A percentile compares a stretch with the other conserved stretches of the same genome.
Evolutionary conservation across 139 green algal species (phyloP).

Genomic region (Closterium sp.): DNA sequence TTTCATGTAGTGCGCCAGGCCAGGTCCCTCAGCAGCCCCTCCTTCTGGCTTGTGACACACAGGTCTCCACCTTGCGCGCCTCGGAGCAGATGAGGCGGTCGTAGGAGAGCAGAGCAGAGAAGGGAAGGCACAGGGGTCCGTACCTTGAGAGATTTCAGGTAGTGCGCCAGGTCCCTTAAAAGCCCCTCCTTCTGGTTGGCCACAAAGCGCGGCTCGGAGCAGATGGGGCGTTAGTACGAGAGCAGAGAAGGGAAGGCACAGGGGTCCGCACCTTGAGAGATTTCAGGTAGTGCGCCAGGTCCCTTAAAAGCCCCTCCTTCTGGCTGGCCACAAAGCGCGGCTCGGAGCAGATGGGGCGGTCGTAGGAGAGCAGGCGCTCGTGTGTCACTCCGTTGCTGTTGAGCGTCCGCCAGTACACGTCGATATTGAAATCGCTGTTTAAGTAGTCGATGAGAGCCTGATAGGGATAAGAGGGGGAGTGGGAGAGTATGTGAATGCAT

Average conservation of each 20-base stretch:
- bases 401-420: slow-evolving; percentile 87
- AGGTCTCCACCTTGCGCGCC: too few relatives aligned
- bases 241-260: too few relatives aligned
- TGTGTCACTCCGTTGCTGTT: slow-evolving; percentile 79
- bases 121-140: too few relatives aligned
- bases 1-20: too few relatives aligned
- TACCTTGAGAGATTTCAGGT: slow-evolving; percentile 87
- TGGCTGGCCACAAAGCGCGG: slow-evolving; percentile 83
- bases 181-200: slow-evolving; percentile 79
- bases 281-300: slow-evolving; percentile 92
- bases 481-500: background rate
- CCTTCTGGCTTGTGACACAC: too few relatives aligned
- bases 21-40: too few relatives aligned
- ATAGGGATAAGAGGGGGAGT: background rate
- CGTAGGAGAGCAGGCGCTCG: slow-evolving; percentile 87
- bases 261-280: slow-evolving; percentile 71
- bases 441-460: slow-evolving; percentile 72
- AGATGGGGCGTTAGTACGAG: slow-evolving; percentile 84
- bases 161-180: slow-evolving; percentile 90
- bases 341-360: slow-evolving; percentile 82
- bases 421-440: slow-evolving; percentile 73
- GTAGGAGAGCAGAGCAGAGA: too few relatives aligned
- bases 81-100: too few relatives aligned
- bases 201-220: slow-evolving; percentile 77
- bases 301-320: slow-evolving; percentile 77